These are phyloP conservation scores for Monilinia fructigena DNA, from an alignment of 2,329 filamentous ascomycete genomes.

Conservation along the genomic window DNA sequence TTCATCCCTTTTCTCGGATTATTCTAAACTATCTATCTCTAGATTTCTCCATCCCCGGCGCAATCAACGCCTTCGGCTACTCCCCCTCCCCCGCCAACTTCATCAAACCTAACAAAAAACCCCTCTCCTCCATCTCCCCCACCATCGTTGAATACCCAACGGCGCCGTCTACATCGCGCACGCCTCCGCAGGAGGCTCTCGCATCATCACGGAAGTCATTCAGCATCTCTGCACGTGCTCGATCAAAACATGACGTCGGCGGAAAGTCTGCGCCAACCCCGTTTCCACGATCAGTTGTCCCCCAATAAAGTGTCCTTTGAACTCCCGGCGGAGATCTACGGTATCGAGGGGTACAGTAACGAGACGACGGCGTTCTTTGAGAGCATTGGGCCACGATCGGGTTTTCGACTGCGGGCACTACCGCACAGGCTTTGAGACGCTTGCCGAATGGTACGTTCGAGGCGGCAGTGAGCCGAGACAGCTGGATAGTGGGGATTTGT, in stretches of 20 bases:
- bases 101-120: constrained; percentile 62
- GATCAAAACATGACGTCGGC: constrained; percentile 54
- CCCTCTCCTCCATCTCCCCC: constrained; percentile 62
- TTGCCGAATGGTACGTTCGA: constrained; percentile 66
- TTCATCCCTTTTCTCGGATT: constrained; percentile 39
- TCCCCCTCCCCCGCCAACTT: constrained; percentile 63
- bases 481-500: constrained; percentile 64
- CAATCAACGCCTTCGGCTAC: constrained; percentile 65
- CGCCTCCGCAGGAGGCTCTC: constrained; percentile 62
- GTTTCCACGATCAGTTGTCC: constrained; percentile 62
- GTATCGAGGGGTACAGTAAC: constrained; percentile 52
- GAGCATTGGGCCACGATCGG: constrained; percentile 57
- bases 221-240: constrained; percentile 62
- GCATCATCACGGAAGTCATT: constrained; percentile 66
- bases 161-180: constrained; percentile 59
- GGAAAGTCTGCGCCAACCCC: constrained; percentile 55
- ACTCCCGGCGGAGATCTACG: constrained; percentile 44
- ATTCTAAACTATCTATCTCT: constrained; percentile 11
- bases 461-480: constrained; percentile 77
- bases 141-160: constrained; percentile 59
- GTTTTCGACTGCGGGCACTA: constrained; percentile 54
- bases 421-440: constrained; percentile 63
- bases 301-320: constrained; percentile 61
- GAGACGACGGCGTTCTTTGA: constrained; percentile 58
- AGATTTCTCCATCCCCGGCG: constrained; percentile 65